phyloP scores from a whole-genome alignment of 2,329 filamentous ascomycete genomes.

The Colletotrichum endophyticum region DNA sequence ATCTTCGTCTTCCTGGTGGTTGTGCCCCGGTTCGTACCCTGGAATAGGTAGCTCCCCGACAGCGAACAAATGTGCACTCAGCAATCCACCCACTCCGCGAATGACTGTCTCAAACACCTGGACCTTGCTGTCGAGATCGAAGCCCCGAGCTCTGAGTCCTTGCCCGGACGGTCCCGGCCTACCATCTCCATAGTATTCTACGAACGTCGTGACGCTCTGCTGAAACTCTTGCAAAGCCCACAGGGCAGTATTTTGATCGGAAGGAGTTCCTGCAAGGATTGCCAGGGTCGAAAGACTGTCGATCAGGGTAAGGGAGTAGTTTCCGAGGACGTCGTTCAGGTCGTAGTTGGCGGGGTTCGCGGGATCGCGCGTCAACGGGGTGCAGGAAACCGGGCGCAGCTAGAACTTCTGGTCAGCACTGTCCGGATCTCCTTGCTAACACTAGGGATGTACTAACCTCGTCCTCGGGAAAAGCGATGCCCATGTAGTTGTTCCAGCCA shows the following conservation, averaged over 20 bases:
- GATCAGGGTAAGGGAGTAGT: conserved; percentile 94
- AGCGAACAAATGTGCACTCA: conserved; percentile 94
- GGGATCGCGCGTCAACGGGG: conserved; percentile 82
- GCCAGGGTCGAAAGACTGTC: conserved; percentile 95
- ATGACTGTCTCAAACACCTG: conserved; percentile 99
- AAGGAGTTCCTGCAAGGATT: conserved; percentile 80
- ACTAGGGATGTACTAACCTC: conserved; percentile 57
- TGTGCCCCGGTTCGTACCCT: conserved; percentile 67
- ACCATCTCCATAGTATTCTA: conserved; percentile 87
- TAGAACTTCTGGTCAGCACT: conserved; percentile 37
- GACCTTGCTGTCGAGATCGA: conserved; percentile 96
- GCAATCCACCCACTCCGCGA: conserved; percentile 84
- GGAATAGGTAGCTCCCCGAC: conserved; percentile 86
- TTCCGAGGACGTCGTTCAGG: conserved; percentile 93
- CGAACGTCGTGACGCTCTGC: conserved; percentile 75
- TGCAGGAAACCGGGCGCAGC: conserved; percentile 85
- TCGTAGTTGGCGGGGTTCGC: conserved; percentile 81
- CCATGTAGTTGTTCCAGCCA: conserved; percentile 94
- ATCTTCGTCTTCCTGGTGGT: conserved; percentile 28
- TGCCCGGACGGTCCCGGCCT: conserved; percentile 69
- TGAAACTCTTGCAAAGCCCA: conserved; percentile 80
- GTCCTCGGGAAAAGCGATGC: conserved; percentile 92
- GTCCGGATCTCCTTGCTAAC: neutral
- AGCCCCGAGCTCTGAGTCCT: conserved; percentile 78
- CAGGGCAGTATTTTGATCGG: conserved; percentile 57